These are phyloP conservation scores for Carex parvula DNA, from an alignment of 176 grass and related monocot species.

Conservation along the genomic window DNA sequence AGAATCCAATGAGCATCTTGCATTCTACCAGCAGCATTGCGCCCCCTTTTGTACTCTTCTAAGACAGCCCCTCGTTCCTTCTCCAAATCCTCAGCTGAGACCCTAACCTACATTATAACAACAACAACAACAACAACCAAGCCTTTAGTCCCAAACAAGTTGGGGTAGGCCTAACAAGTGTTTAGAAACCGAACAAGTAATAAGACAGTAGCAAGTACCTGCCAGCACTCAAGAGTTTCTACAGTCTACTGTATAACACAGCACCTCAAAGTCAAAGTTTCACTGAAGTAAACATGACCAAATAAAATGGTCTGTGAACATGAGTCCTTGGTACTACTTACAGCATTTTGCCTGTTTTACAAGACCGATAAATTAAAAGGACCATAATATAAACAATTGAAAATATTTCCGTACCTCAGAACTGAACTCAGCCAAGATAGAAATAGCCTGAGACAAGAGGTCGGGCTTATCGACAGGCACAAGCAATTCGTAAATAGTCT, in stretches of 20 bases:
- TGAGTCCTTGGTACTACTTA: neutral
- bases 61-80: slow-evolving; percentile 96
- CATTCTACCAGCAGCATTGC: slow-evolving; percentile 87
- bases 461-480: slow-evolving; percentile 90
- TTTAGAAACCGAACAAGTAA: neutral
- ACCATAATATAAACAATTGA: neutral
- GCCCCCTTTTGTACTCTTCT: slow-evolving; percentile 93
- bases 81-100: slow-evolving; percentile 81
- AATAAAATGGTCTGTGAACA: neutral
- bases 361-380: slow-evolving; percentile 1
- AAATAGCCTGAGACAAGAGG: slow-evolving; percentile 90
- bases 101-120: slow-evolving; percentile 51
- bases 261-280: slow-evolving; percentile 11
- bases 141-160: no score
- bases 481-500: slow-evolving; percentile 97
- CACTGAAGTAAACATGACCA: neutral
- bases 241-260: slow-evolving; percentile 16
- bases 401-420: slow-evolving; percentile 56
- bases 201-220: slow-evolving; percentile 12
- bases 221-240: neutral
- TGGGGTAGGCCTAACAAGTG: no score
- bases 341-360: neutral
- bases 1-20: slow-evolving; percentile 94
- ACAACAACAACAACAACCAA: neutral
- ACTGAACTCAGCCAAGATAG: slow-evolving; percentile 86